A percentile compares a stretch with the other conserved stretches of the same genome.
Evolutionary conservation across 2,329 filamentous ascomycete genomes (phyloP).

Genomic region (Alternaria arbusti): DNA sequence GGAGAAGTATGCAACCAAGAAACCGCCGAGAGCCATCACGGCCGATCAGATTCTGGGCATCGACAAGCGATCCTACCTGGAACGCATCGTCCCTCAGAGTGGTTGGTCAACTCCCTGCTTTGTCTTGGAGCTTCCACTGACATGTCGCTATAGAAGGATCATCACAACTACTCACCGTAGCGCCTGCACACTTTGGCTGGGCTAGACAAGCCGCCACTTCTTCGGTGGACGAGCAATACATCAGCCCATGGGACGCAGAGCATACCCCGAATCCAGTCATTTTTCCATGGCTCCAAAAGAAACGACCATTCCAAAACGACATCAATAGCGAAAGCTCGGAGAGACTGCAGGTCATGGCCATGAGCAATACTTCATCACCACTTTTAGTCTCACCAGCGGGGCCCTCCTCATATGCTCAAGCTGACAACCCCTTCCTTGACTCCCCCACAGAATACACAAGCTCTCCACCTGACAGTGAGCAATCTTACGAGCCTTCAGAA

Average conservation of each 20-base stretch:
- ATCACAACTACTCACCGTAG: slow-evolving; percentile 6
- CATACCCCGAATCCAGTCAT: slow-evolving; percentile 19
- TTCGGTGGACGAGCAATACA: background rate
- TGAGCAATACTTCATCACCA: background rate
- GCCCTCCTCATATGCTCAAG: background rate
- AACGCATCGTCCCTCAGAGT: background rate
- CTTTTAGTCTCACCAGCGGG: background rate
- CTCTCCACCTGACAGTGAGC: background rate
- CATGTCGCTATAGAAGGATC: background rate
- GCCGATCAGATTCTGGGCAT: slow-evolving; percentile 12
- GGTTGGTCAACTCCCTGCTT: background rate
- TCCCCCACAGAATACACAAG: background rate
- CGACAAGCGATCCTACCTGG: slow-evolving; percentile 12
- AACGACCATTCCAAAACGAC: background rate
- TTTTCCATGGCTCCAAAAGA: slow-evolving; percentile 12
- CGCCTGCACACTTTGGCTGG: background rate
- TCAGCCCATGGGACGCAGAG: slow-evolving; percentile 17
- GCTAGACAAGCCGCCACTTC: background rate
- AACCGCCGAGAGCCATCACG: slow-evolving; percentile 1
- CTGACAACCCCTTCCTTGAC: background rate
- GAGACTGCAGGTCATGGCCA: background rate
- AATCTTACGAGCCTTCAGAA: background rate
- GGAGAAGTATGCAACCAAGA: background rate
- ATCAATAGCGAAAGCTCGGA: background rate
- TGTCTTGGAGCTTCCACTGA: background rate